Evolutionary conservation across 169 alveolate genomes (phyloP).

Genomic region (Plasmodium gaboni): DNA sequence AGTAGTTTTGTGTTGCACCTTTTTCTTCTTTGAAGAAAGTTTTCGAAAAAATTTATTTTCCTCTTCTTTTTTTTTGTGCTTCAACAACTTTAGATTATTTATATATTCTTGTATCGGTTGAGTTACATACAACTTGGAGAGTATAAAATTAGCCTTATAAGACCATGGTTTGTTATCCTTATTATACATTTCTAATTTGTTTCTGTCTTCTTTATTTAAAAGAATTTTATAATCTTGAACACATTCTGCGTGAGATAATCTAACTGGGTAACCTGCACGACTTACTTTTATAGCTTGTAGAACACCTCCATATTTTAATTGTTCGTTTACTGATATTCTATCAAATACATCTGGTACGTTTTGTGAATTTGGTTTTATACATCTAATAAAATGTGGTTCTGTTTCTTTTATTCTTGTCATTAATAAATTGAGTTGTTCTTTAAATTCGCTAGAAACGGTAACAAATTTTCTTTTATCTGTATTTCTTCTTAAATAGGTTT

Average conservation of each 20-base stretch:
- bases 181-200: constrained; percentile 2
- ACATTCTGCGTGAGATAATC: constrained; percentile 91
- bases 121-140: not conserved
- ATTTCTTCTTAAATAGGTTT: constrained; percentile 39
- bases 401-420: constrained; percentile 91
- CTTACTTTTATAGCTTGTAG: constrained; percentile 94
- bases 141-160: constrained; percentile 30
- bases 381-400: constrained; percentile 95
- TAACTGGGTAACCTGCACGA: constrained; percentile 96
- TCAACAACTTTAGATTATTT: not conserved
- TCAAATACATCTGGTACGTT: constrained; percentile 92
- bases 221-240: constrained; percentile 88
- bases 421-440: constrained; percentile 92
- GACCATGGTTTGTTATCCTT: constrained; percentile 36
- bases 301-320: constrained; percentile 93
- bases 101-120: constrained; percentile 11
- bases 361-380: constrained; percentile 94
- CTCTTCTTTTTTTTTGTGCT: not conserved
- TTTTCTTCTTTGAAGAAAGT: not conserved
- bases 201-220: constrained; percentile 71
- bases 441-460: constrained; percentile 93
- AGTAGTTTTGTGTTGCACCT: no score
- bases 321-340: constrained; percentile 91
- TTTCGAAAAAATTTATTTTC: not conserved
- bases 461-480: constrained; percentile 75